Evolutionary conservation across 1,284 basidiomycete genomes (phyloP), one percentile per base, ranked within the genome.

Genomic region (Sphaerobolus stellatus): DNA sequence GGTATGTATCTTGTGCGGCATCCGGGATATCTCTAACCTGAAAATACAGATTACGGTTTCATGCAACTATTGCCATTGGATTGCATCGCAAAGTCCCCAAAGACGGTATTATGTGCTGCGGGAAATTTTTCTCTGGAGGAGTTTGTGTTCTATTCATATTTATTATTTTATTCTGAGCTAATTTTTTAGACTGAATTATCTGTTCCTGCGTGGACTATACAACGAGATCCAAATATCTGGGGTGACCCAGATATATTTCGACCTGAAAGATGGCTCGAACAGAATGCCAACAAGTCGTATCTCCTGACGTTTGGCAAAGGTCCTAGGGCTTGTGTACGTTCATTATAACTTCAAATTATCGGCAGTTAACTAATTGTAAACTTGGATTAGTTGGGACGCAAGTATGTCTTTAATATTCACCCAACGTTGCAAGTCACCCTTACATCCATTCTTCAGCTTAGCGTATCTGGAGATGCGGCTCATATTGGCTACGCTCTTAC

Each of bases 201-300:
- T 24, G 70, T 73, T 5, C 68, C 71, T 4, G 68, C 71, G 2
- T 79, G 71, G 65, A 76, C 76, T 6, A 71, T 80, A 24, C 76
- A 80, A 59, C 75, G 73, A 41, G 70, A 76, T 58, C 62, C 68
- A 20, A 60, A 62, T 5, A 66, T 77, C 40, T 82, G 76, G 73
- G 77, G 79, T 11, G 74, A 76, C 56, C 68, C 76, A 5, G 70
- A 76, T 18, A 61, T 61, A 14, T 78, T 75, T 64, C 61, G 73
- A 29, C 75, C 74, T 2, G 78, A 80, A 57, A 63, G 78, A 4
- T 80, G 78, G 78, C 63, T 79, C 3, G 74, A 74, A 13, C 46
- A 31, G 46, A 7, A 22, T 22, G 30, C 22, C 22, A 11, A 14
- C 27, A 64, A 68, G 36, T 64, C 68, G 38, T 70, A 73, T 59